A percentile compares a stretch with the other conserved stretches of the same genome.
These are phyloP conservation scores for Xanthoconium purpureum DNA, from an alignment of 768 basidiomycete genomes.

Conservation along the genomic window DNA sequence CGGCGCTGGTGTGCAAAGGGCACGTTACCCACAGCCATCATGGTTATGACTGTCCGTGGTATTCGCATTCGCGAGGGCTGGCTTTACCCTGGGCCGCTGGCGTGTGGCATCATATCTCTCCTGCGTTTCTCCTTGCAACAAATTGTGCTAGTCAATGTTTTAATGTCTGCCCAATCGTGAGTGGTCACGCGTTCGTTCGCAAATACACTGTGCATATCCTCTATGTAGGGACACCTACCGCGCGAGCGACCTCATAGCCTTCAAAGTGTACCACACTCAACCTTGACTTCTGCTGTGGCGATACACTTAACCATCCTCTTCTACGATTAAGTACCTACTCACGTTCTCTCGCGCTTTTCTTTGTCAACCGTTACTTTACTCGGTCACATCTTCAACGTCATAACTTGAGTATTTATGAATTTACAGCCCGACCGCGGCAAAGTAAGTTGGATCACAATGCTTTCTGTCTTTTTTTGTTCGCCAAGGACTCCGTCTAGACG, in stretches of 20 bases:
- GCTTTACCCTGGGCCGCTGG: too few relatives aligned
- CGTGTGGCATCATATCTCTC: too few relatives aligned
- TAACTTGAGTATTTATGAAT: slow-evolving; percentile 35
- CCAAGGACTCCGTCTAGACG: slow-evolving; percentile 1
- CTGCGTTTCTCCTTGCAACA: not conserved
- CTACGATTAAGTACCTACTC: slow-evolving; percentile 46
- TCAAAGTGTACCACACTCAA: not conserved
- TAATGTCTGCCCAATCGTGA: slow-evolving; percentile 1
- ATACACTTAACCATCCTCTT: slow-evolving; percentile 28
- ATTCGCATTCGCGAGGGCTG: too few relatives aligned
- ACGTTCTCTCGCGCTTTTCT: slow-evolving; percentile 43
- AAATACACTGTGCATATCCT: not conserved
- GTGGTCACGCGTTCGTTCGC: not conserved
- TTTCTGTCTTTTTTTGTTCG: not conserved
- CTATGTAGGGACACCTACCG: not conserved
- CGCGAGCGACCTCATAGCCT: not conserved
- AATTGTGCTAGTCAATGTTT: not conserved
- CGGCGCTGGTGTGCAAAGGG: too few relatives aligned
- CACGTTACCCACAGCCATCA: too few relatives aligned
- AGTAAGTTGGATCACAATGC: not conserved
- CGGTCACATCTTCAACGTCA: slow-evolving; percentile 38
- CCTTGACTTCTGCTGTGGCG: not conserved
- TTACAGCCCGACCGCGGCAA: not conserved
- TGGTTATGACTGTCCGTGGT: too few relatives aligned
- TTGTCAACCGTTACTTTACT: slow-evolving; percentile 41